Evolutionary conservation across 2,329 filamentous ascomycete genomes (phyloP), one percentile per base, ranked within the genome.

Genomic region (Trichoderma sp.): DNA sequence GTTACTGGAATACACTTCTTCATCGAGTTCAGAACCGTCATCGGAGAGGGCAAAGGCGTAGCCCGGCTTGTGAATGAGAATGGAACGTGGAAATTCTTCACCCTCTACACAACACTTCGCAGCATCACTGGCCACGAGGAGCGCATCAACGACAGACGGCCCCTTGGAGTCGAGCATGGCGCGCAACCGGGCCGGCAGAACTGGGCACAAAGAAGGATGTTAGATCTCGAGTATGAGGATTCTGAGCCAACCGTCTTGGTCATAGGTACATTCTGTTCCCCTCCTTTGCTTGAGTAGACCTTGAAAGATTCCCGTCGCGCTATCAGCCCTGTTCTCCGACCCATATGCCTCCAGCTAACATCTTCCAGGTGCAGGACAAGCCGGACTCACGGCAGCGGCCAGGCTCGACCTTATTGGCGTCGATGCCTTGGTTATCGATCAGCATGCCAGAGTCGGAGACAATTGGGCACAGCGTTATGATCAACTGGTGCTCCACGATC

Each of bases 401-500:
- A 24, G 21, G 21, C 21, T 24, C 21, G 21, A 24, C 21, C 21
- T 84, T 78, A 78, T 88, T 1, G 80, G 82, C 1, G 75, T 89
- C 2, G 75, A 82, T 14, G 75, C 83, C 0, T 76, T 90, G 1
- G 71, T 89, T n/a, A 78, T 90, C 21, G 87, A 90, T 69, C 77
- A 79, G 24, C 84, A 87, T 64, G 77, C 81, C 0, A 78, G 81
- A 2, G 77, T 90, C 0, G 87, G 87, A 15, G 86, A 90, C 68
- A 89, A 85, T 71, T 90, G 88, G 88, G 79, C 87, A 17, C 79
- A 80, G 45, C 76, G 87, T 52, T 90, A 90, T 68, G 82, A 85
- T 67, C 84, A 88, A 66, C 82, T 91, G 0, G 87, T 90, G 1
- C 82, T 89, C 0, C 88, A 91, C 69, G 88, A 90, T 69, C 87